Percentiles rank a stretch among this genome's conserved stretches.
Evolutionary conservation across 1,139 yeast genomes (phyloP).

Genomic region (Meyerozyma guilliermondii): DNA sequence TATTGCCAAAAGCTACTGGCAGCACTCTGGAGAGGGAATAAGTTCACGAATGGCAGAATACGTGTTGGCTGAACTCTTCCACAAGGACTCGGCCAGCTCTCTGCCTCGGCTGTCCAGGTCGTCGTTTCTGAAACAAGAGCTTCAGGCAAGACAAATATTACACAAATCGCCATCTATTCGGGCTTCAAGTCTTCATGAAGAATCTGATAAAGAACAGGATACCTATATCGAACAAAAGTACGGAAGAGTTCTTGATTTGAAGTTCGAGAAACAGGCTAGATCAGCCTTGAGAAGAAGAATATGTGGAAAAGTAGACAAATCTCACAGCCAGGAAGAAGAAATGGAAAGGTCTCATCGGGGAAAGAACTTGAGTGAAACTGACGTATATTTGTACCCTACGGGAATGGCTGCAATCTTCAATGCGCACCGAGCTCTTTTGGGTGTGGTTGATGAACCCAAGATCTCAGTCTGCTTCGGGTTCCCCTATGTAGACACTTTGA

Average conservation of each 20-base stretch:
- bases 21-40: constrained; percentile 92
- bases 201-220: constrained; percentile 49
- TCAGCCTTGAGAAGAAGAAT: constrained; percentile 69
- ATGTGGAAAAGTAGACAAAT: constrained; percentile 57
- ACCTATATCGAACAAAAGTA: constrained; percentile 81
- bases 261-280: constrained; percentile 73
- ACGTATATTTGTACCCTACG: constrained; percentile 78
- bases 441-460: constrained; percentile 26
- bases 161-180: constrained; percentile 26
- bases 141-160: constrained; percentile 37
- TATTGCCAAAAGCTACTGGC: constrained; percentile 88
- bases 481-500: constrained; percentile 90
- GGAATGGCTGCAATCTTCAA: constrained; percentile 92
- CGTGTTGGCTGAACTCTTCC: constrained; percentile 57
- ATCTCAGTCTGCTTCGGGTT: constrained; percentile 91
- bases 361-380: constrained; percentile 42
- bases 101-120: constrained; percentile 4
- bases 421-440: constrained; percentile 67
- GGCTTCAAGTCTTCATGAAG: constrained; percentile 27
- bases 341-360: constrained; percentile 30
- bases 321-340: constrained; percentile 27
- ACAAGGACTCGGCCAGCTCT: constrained; percentile 11
- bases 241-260: constrained; percentile 81
- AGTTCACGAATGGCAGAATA: constrained; percentile 89
- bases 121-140: constrained; percentile 23